phyloP scores from a whole-genome alignment of 345 rosid species.

The Rhodomyrtus tomentosa region DNA sequence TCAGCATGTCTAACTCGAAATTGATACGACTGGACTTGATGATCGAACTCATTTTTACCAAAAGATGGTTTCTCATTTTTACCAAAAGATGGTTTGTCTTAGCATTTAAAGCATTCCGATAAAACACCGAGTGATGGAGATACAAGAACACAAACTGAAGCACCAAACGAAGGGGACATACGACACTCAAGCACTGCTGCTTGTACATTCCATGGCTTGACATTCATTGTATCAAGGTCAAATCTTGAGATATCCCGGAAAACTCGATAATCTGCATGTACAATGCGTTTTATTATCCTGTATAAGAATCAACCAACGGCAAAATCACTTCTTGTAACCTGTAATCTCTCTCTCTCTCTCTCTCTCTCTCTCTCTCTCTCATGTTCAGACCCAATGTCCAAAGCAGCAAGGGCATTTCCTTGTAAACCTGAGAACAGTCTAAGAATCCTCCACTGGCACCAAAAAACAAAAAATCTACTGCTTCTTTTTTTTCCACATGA shows the following conservation, averaged over 20 bases:
- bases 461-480: neutral
- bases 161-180: neutral
- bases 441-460: neutral
- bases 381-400: neutral
- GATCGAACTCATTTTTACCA: no score
- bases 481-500: neutral
- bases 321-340: neutral
- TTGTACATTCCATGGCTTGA: neutral
- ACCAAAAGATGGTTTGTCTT: neutral
- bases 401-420: neutral
- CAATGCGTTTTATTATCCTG: neutral
- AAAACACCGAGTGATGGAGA: neutral
- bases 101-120: neutral
- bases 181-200: neutral
- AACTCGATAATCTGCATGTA: neutral
- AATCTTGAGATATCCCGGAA: neutral
- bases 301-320: neutral
- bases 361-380: no score
- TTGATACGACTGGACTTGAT: neutral
- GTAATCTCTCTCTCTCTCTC: neutral
- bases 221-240: neutral
- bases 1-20: neutral
- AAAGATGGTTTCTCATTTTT: neutral
- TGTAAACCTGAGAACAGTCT: neutral
- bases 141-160: neutral